A percentile compares a stretch with the other conserved stretches of the same genome.
Conservation (phyloP, 345 rosid species). For the Theobroma cacao region DNA sequence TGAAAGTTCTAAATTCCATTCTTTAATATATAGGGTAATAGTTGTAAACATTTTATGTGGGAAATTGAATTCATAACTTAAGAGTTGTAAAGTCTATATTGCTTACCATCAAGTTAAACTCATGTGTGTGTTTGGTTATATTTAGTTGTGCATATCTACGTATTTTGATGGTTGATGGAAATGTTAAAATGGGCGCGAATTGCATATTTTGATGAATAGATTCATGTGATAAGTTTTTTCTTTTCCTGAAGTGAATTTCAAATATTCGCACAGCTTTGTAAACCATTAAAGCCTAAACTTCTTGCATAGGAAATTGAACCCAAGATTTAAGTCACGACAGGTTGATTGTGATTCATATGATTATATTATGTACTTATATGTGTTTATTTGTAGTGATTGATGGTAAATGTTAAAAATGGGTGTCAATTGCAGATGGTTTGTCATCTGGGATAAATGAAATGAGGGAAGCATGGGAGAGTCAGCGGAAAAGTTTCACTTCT, state of each 20-base stretch:
- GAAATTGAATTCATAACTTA: background rate
- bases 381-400: background rate
- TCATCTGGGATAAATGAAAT: slow-evolving; percentile 60
- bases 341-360: background rate
- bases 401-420: background rate
- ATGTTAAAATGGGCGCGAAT: background rate
- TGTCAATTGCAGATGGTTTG: slow-evolving; percentile 38
- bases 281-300: background rate
- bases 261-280: background rate
- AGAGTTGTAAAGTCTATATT: background rate
- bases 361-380: background rate
- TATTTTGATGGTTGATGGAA: background rate
- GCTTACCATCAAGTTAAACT: background rate
- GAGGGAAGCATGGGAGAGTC: slow-evolving; percentile 80
- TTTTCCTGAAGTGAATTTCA: background rate
- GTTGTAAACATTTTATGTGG: background rate
- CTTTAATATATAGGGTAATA: background rate
- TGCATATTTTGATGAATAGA: background rate
- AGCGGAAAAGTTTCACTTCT: slow-evolving; percentile 53
- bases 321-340: background rate
- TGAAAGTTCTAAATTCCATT: background rate
- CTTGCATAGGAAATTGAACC: background rate
- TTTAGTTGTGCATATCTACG: too few species aligned
- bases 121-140: background rate
- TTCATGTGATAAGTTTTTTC: background rate